A percentile compares a stretch with the other conserved stretches of the same genome.
Conservation (phyloP, 495 filamentous ascomycete genomes). For the Chaetomium fimeti region DNA sequence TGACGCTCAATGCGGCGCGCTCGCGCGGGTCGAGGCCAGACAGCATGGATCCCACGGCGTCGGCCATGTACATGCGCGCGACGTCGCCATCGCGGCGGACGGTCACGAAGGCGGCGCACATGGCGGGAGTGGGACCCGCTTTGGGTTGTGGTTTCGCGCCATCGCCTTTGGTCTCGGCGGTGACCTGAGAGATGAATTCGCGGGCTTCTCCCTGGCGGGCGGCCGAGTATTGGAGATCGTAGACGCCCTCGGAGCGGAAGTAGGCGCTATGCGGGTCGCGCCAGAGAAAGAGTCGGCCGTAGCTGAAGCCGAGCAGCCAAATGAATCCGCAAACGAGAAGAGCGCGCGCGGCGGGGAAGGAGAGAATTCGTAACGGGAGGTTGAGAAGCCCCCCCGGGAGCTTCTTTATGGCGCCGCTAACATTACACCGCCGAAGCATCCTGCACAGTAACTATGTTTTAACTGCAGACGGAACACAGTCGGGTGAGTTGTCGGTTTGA, state of each 20-base stretch:
- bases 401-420: background rate
- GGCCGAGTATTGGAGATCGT: slow-evolving; percentile 41
- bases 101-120: slow-evolving; percentile 43
- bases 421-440: slow-evolving; percentile 1
- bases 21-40: slow-evolving; percentile 39
- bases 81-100: slow-evolving; percentile 33
- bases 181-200: slow-evolving; percentile 30
- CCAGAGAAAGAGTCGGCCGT: slow-evolving; percentile 33
- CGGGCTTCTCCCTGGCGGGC: slow-evolving; percentile 36
- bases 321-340: slow-evolving; percentile 4
- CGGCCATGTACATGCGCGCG: slow-evolving; percentile 38
- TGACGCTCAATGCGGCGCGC: slow-evolving; percentile 33
- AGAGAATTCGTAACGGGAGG: background rate
- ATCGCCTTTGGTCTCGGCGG: slow-evolving; percentile 11
- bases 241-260: slow-evolving; percentile 39
- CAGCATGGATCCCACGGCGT: slow-evolving; percentile 39
- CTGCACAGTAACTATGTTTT: background rate
- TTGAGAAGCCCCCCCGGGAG: background rate
- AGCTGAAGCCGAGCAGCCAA: slow-evolving; percentile 18
- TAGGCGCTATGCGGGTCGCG: slow-evolving; percentile 46
- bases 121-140: slow-evolving; percentile 28
- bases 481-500: background rate
- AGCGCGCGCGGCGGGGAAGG: slow-evolving; percentile 11
- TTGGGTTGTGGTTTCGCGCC: slow-evolving; percentile 19
- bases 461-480: too few relatives aligned